These are phyloP conservation scores for Bertia moriformis DNA, from an alignment of 2,329 filamentous ascomycete genomes.

Conservation along the genomic window DNA sequence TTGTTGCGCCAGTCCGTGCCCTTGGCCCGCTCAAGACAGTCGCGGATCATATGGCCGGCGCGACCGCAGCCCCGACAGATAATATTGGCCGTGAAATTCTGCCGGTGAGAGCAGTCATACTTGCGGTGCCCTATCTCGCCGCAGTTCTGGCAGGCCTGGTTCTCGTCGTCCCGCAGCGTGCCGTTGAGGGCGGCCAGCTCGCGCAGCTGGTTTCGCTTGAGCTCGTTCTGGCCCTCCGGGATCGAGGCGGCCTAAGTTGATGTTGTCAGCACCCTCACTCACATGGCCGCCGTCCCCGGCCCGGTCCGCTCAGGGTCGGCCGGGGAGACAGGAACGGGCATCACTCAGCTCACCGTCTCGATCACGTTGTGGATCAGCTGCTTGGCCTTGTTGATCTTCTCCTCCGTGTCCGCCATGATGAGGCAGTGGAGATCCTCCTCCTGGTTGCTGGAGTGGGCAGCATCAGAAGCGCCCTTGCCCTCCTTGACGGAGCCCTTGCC, in stretches of 20 bases:
- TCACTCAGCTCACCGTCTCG: constrained; percentile 45
- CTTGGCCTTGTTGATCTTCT: constrained; percentile 68
- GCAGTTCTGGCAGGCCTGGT: constrained; percentile 98
- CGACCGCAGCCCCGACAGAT: constrained; percentile 98
- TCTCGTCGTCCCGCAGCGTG: constrained; percentile 72
- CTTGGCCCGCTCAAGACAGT: constrained; percentile 86
- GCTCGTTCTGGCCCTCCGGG: constrained; percentile 64
- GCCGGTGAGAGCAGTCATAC: constrained; percentile 93
- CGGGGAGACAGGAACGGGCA: constrained; percentile 23
- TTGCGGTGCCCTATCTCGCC: constrained; percentile 98
- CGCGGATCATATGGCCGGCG: constrained; percentile 92
- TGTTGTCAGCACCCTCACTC: constrained; percentile 16
- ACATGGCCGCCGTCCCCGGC: too few species aligned
- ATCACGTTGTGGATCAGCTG: constrained; percentile 65
- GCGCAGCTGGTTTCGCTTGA: constrained; percentile 67
- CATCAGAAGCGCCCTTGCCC: constrained; percentile 65
- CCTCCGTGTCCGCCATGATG: constrained; percentile 69
- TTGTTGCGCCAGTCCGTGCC: constrained; percentile 87
- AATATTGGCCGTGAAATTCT: constrained; percentile 97
- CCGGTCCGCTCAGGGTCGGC: too few species aligned
- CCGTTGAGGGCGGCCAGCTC: constrained; percentile 68
- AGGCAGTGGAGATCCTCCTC: constrained; percentile 68
- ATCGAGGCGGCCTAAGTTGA: constrained; percentile 53
- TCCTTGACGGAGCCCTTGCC: constrained; percentile 75
- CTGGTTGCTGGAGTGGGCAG: constrained; percentile 68